phyloP scores from a whole-genome alignment of 169 alveolate genomes.

The Ichthyophthirius multifiliis region DNA sequence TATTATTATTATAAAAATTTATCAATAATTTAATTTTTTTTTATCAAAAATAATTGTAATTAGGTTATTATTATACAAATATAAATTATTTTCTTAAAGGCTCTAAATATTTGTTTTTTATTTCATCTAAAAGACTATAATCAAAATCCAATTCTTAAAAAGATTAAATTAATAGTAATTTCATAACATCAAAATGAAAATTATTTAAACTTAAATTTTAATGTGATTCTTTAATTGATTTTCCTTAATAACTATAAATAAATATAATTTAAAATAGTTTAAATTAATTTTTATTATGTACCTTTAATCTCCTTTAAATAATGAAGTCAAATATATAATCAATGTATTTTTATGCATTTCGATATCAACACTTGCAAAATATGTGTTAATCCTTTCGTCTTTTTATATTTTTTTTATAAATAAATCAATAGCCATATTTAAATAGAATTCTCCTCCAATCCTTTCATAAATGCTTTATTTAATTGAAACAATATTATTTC shows the following conservation, averaged over 20 bases:
- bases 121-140: neutral
- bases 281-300: too few relatives aligned
- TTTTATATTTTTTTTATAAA: neutral
- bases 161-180: neutral
- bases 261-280: too few relatives aligned
- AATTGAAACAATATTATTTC: neutral
- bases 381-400: neutral
- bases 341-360: too few relatives aligned
- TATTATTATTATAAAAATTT: too few relatives aligned
- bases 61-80: neutral
- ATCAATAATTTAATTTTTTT: too few relatives aligned
- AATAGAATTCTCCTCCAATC: neutral
- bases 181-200: neutral
- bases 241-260: neutral
- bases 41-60: conserved; percentile 1
- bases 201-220: neutral
- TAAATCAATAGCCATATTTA: neutral
- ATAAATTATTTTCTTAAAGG: neutral
- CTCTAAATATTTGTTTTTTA: neutral
- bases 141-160: neutral
- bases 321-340: too few relatives aligned
- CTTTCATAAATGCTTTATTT: neutral
- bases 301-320: too few relatives aligned
- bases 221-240: neutral
- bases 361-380: too few relatives aligned